These are phyloP conservation scores for Tilletia horrida DNA, from an alignment of 1,284 basidiomycete species.

Conservation along the genomic window DNA sequence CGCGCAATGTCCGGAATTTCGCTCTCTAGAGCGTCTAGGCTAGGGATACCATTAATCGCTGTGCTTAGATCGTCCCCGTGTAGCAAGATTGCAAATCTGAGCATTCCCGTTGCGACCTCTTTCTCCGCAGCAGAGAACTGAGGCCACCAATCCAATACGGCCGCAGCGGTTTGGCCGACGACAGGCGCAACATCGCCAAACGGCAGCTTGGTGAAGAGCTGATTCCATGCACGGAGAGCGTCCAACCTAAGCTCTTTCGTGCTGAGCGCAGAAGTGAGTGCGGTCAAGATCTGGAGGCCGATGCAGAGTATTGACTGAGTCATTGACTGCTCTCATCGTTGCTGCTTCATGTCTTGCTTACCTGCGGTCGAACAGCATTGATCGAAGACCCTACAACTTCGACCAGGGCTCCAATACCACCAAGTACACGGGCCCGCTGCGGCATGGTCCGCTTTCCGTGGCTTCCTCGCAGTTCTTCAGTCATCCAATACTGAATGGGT, in stretches of 20 bases:
- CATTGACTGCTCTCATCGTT: slow-evolving; percentile 20
- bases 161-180: slow-evolving; percentile 82
- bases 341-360: slow-evolving; percentile 59
- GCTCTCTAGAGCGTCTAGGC: slow-evolving; percentile 58
- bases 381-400: slow-evolving; percentile 63
- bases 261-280: slow-evolving; percentile 81
- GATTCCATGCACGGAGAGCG: slow-evolving; percentile 76
- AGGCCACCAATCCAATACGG: slow-evolving; percentile 75
- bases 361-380: slow-evolving; percentile 10
- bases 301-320: slow-evolving; percentile 33
- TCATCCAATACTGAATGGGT: slow-evolving; percentile 15
- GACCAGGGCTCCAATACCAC: slow-evolving; percentile 74
- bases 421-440: slow-evolving; percentile 49
- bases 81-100: slow-evolving; percentile 71
- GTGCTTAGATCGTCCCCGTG: slow-evolving; percentile 61
- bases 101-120: slow-evolving; percentile 63
- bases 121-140: slow-evolving; percentile 64
- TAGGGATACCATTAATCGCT: slow-evolving; percentile 63
- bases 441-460: slow-evolving; percentile 42
- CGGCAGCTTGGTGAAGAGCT: slow-evolving; percentile 71
- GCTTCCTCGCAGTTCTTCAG: slow-evolving; percentile 36
- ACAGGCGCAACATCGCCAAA: slow-evolving; percentile 75
- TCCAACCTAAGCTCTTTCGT: slow-evolving; percentile 71
- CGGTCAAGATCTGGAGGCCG: slow-evolving; percentile 73
- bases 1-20: slow-evolving; percentile 50